A percentile compares a stretch with the other conserved stretches of the same genome.
These are phyloP conservation scores for Ampelocalamus luodianensis DNA, from an alignment of 176 grass and related monocot genomes.

Conservation along the genomic window DNA sequence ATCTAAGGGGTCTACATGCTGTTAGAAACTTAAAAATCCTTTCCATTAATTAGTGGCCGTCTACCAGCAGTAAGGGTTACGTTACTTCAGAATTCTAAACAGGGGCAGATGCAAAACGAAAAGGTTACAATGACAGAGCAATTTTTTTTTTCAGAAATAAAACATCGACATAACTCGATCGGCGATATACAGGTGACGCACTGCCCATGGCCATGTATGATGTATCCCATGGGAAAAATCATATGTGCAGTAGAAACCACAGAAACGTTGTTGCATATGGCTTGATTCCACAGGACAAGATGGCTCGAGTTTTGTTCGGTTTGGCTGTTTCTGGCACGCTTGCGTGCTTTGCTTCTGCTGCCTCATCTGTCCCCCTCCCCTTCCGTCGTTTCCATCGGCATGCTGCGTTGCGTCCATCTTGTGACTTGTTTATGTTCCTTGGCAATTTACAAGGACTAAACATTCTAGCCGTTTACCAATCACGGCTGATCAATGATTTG, in stretches of 20 bases:
- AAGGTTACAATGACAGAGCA: neutral
- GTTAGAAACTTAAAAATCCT: conserved; percentile 11
- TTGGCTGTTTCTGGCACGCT: neutral
- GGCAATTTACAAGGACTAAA: neutral
- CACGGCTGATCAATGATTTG: neutral
- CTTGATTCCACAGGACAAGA: neutral
- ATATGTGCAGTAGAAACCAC: neutral
- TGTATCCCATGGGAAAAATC: neutral
- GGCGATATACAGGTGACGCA: neutral
- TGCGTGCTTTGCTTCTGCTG: neutral
- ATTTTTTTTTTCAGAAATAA: neutral
- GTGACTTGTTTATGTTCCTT: neutral
- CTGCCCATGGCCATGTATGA: neutral
- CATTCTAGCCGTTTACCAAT: neutral
- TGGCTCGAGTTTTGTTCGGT: neutral
- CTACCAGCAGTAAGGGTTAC: conserved; percentile 20
- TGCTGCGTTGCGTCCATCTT: neutral
- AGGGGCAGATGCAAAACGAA: neutral
- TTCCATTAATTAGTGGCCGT: neutral
- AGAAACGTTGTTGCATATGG: neutral
- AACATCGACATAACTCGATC: neutral
- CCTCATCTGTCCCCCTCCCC: neutral
- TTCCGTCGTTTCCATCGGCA: neutral
- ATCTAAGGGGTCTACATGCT: conserved; percentile 20
- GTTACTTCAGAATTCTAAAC: conserved; percentile 28